Evolutionary conservation across 2,329 filamentous ascomycete genomes (phyloP).

Genomic region (Botrytis galanthina): DNA sequence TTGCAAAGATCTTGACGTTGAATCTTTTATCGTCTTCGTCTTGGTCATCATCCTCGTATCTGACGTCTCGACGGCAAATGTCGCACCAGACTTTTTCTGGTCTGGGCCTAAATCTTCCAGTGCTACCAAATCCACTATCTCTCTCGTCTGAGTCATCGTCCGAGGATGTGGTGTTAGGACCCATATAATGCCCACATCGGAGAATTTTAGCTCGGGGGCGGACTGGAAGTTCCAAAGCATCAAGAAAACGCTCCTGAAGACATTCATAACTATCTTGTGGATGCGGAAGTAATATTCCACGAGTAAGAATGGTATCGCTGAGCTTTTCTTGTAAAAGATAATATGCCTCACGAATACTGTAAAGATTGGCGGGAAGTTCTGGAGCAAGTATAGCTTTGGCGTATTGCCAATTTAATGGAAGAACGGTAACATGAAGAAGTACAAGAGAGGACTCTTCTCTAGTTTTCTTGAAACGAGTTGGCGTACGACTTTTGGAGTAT

Average conservation of each 20-base stretch:
- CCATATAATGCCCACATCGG: conserved; percentile 74
- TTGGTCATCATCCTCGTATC: conserved; percentile 31
- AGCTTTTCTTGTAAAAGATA: conserved; percentile 67
- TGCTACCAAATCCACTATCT: conserved; percentile 21
- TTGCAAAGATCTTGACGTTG: conserved; percentile 85
- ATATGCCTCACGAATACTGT: conserved; percentile 60
- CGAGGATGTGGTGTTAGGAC: conserved; percentile 43
- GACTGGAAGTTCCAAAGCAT: conserved; percentile 69
- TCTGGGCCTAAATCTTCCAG: background rate
- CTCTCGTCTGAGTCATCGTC: conserved; percentile 34
- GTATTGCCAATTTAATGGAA: conserved; percentile 68
- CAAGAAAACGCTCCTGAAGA: conserved; percentile 73
- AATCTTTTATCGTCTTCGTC: conserved; percentile 49
- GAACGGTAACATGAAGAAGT: conserved; percentile 71
- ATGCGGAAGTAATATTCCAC: conserved; percentile 73
- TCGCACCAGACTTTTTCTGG: conserved; percentile 37
- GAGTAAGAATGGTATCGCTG: conserved; percentile 68
- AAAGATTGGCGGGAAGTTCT: conserved; percentile 46
- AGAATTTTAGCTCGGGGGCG: conserved; percentile 64
- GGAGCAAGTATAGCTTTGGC: conserved; percentile 51
- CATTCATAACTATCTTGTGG: conserved; percentile 78
- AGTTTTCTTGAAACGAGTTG: conserved; percentile 56
- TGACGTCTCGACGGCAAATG: conserved; percentile 37
- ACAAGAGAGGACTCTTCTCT: conserved; percentile 65
- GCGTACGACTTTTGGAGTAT: conserved; percentile 42